Base-by-base conservation (phyloP, 2,329 filamentous ascomycete genomes). In the Aureobasidium musti region DNA sequence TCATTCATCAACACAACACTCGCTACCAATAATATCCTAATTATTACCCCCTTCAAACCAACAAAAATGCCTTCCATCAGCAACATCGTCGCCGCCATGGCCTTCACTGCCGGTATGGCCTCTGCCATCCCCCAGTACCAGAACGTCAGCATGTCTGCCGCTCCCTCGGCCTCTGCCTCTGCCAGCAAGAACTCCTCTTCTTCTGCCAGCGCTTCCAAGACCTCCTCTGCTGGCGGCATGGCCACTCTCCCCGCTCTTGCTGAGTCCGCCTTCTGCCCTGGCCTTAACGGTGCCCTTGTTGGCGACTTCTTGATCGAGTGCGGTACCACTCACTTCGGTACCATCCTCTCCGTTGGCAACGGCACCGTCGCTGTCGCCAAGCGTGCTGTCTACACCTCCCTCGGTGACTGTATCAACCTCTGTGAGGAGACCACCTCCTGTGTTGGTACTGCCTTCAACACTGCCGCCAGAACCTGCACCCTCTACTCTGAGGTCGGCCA, bases 51-150 rank as follows among this genome's bases (percentile, higher is more conserved):
- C 30, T 33, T 45, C 61, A 54, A 63, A 64, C 49, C 47, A 54
- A 45, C 64, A 66, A 66, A 61, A 67, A 67, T 63, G 65, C 50
- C 65, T 63, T 67, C 57, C 56, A 30, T 67, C 65, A 67, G 14
- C 56, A 41, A 45, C 54, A 59, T 57, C 41, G 56, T 56, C 47
- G 49, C 56, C 37, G 65, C 53, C 50, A 37, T 67, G 41, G 39
- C 57, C 43, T 41, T 57, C 57, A 39, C 54, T 28, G 54, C 65
- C 45, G 49, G 65, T 49, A 35, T 56, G 37, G 65, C 57, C 37
- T 21, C 19, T n/a, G 65, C 65, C 49, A 61, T 67, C 41, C 65
- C 65, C 41, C 65, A 67, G 59, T 56, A 43, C 49, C 60, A 45
- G 37, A 65, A 65, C 59, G 50, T 50, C 60, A 67, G 30, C 61